Percentiles rank a stretch among this genome's conserved stretches.
Conservation (phyloP, 192 early-diverging fungal species). For the Coemansia sp. region DNA sequence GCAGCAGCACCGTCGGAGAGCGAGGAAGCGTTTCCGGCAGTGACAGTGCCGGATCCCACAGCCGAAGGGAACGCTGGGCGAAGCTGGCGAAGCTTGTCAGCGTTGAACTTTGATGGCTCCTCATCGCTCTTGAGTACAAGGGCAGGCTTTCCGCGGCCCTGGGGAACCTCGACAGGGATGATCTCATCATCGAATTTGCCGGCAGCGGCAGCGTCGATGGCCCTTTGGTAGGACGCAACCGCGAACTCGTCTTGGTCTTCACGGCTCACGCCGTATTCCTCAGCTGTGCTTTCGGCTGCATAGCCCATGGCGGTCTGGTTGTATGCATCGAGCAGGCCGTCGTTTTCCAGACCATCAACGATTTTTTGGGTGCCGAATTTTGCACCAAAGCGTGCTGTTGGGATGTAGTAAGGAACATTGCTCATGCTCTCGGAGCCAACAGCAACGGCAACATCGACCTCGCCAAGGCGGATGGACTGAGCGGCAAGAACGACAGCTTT, state of each 20-base stretch:
- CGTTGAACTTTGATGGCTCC: constrained; percentile 71
- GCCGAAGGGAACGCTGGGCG: constrained; percentile 84
- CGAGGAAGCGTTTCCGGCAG: constrained; percentile 83
- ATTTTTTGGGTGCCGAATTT: constrained; percentile 73
- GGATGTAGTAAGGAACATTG: constrained; percentile 80
- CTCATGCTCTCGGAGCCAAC: constrained; percentile 84
- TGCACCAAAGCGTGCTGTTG: constrained; percentile 75
- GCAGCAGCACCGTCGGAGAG: constrained; percentile 83
- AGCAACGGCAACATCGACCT: constrained; percentile 72
- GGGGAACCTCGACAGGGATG: constrained; percentile 67
- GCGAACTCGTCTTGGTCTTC: constrained; percentile 83
- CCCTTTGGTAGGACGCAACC: constrained; percentile 74
- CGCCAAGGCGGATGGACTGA: constrained; percentile 73
- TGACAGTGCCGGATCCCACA: constrained; percentile 79
- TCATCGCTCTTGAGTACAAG: constrained; percentile 65
- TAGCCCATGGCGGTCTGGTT: constrained; percentile 76
- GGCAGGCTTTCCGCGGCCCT: constrained; percentile 68
- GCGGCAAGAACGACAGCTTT: constrained; percentile 77
- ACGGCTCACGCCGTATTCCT: constrained; percentile 74
- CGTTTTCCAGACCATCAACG: constrained; percentile 75
- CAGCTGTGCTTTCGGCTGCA: constrained; percentile 80
- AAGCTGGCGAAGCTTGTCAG: constrained; percentile 84
- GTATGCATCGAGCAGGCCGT: constrained; percentile 79
- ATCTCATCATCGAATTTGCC: constrained; percentile 72
- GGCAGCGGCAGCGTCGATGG: constrained; percentile 66